Evolutionary conservation across 2,329 filamentous ascomycete species (phyloP).

Genomic region (Fusarium nisikadoi): DNA sequence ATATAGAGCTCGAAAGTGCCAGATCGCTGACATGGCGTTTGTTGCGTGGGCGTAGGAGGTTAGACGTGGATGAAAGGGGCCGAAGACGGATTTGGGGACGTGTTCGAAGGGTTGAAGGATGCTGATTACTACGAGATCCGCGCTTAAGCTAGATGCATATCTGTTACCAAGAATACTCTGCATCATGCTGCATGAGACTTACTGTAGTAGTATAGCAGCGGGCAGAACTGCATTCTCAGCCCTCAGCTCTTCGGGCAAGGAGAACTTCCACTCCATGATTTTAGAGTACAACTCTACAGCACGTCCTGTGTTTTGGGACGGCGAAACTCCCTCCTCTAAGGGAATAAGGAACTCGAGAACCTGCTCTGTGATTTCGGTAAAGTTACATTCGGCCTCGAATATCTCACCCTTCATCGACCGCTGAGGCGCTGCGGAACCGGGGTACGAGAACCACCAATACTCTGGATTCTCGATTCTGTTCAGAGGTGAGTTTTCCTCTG

Average conservation of each 20-base stretch:
- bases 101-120: constrained; percentile 23
- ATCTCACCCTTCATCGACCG: constrained; percentile 22
- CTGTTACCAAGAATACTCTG: not conserved
- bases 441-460: constrained; percentile 34
- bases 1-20: constrained; percentile 29
- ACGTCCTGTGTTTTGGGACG: not conserved
- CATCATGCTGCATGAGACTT: not conserved
- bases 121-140: constrained; percentile 21
- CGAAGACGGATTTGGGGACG: constrained; percentile 18
- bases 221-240: constrained; percentile 22
- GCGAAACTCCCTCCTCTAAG: not conserved
- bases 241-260: constrained; percentile 16
- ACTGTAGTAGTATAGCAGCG: constrained; percentile 21
- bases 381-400: constrained; percentile 21
- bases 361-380: constrained; percentile 25
- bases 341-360: constrained; percentile 22
- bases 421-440: constrained; percentile 6
- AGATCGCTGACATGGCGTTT: constrained; percentile 32
- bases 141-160: not conserved
- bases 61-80: constrained; percentile 13
- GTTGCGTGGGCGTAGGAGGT: constrained; percentile 21
- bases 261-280: constrained; percentile 28
- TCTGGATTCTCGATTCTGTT: constrained; percentile 16
- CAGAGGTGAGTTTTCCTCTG: not conserved
- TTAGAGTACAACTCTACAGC: constrained; percentile 12